Evolutionary conservation across 2,329 filamentous ascomycete species (phyloP).

Genomic region (Nemania sp.): DNA sequence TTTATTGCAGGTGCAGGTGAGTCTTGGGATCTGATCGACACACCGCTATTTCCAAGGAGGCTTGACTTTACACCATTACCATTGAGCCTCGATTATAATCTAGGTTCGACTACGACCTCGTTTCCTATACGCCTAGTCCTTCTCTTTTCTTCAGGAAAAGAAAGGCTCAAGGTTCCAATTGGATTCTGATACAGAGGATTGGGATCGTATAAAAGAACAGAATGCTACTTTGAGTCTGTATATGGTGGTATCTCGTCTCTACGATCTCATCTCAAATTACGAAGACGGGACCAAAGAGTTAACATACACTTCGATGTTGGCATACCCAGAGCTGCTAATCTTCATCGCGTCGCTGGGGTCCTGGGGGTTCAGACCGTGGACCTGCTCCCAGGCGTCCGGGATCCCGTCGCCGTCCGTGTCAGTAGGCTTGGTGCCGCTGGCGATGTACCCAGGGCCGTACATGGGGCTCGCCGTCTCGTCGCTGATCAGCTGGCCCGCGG

Average conservation of each 20-base stretch:
- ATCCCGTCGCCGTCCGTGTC: slow-evolving; percentile 64
- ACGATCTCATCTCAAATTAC: background rate
- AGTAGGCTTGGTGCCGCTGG: slow-evolving; percentile 53
- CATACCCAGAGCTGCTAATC: slow-evolving; percentile 57
- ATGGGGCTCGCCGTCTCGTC: slow-evolving; percentile 57
- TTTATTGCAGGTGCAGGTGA: background rate
- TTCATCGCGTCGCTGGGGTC: slow-evolving; percentile 57
- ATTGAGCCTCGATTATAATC: background rate
- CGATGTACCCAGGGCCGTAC: slow-evolving; percentile 55
- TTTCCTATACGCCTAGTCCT: too few species aligned
- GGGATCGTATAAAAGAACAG: too few species aligned
- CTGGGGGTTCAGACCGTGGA: slow-evolving; percentile 56
- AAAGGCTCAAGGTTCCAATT: too few species aligned
- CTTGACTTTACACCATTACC: background rate
- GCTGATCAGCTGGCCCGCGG: slow-evolving; percentile 58
- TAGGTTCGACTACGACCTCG: background rate
- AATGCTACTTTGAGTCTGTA: background rate
- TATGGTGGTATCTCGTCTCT: background rate
- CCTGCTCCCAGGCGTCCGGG: slow-evolving; percentile 60
- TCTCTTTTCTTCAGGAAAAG: too few species aligned
- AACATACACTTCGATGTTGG: slow-evolving; percentile 63
- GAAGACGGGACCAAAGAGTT: slow-evolving; percentile 58
- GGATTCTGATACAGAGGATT: too few species aligned
- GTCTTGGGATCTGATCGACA: background rate
- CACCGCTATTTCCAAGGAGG: background rate